Percentiles rank a stretch among this genome's conserved stretches.
Conservation (phyloP, 768 basidiomycete species). For the Suillus weaverae region DNA sequence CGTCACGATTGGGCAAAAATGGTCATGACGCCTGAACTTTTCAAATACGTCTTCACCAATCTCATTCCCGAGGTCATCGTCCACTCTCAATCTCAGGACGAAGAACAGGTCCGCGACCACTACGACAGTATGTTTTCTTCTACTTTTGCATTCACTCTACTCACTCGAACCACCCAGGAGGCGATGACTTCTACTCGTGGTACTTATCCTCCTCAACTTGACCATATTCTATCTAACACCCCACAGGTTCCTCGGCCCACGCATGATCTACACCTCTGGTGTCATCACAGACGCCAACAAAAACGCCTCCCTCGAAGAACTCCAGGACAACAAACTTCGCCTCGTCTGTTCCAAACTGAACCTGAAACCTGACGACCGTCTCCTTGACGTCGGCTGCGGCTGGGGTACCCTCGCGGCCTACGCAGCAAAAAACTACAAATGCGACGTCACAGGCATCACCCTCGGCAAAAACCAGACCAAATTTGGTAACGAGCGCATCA, state of each 20-base stretch:
- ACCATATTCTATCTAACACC: neutral
- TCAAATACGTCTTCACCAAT: constrained; percentile 88
- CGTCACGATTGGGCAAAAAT: constrained; percentile 96
- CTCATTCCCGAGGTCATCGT: constrained; percentile 92
- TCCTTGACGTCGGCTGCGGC: constrained; percentile 88
- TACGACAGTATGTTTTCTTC: constrained; percentile 73
- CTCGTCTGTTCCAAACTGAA: constrained; percentile 94
- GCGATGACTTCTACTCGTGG: constrained; percentile 97
- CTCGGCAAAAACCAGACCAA: constrained; percentile 87
- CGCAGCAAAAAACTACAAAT: constrained; percentile 96
- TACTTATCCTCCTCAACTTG: constrained; percentile 27
- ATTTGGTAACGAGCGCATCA: constrained; percentile 89
- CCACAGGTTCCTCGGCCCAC: constrained; percentile 89
- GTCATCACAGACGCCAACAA: constrained; percentile 69
- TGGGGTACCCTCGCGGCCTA: constrained; percentile 97
- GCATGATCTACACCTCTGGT: constrained; percentile 98
- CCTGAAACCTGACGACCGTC: constrained; percentile 80
- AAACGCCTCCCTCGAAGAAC: constrained; percentile 84
- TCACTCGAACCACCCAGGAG: constrained; percentile 47
- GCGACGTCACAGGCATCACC: constrained; percentile 95
- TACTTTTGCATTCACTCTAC: constrained; percentile 5
- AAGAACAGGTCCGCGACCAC: constrained; percentile 93
- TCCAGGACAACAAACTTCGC: constrained; percentile 98
- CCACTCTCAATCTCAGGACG: constrained; percentile 90
- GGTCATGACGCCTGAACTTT: constrained; percentile 85